Evolutionary conservation across 2,329 filamentous ascomycete genomes (phyloP).

Genomic region (Xylaria sp.): DNA sequence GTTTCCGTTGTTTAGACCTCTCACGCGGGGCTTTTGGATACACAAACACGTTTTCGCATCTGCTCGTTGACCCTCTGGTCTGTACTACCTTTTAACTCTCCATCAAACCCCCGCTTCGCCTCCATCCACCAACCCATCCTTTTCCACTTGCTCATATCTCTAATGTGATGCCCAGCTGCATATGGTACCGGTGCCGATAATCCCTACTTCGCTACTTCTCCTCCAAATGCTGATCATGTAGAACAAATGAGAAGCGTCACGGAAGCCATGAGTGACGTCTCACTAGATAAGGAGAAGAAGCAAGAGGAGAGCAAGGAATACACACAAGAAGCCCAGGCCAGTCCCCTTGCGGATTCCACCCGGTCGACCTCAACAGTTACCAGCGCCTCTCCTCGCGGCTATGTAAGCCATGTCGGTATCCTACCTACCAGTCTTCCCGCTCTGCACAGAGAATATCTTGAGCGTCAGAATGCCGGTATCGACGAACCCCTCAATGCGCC

Average conservation of each 20-base stretch:
- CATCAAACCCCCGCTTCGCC: background rate
- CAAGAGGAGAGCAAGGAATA: constrained; percentile 35
- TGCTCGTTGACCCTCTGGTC: background rate
- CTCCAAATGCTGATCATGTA: constrained; percentile 61
- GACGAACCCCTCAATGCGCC: constrained; percentile 58
- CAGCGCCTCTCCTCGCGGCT: constrained; percentile 62
- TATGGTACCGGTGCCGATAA: constrained; percentile 55
- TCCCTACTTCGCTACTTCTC: constrained; percentile 56
- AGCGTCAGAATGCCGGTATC: constrained; percentile 69
- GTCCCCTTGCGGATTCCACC: constrained; percentile 65
- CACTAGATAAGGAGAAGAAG: constrained; percentile 36
- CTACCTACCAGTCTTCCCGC: constrained; percentile 90
- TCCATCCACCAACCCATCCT: background rate
- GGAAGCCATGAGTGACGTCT: constrained; percentile 58
- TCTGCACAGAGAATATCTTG: constrained; percentile 92
- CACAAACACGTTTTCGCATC: constrained; percentile 14
- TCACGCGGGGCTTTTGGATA: constrained; percentile 8
- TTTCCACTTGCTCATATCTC: background rate
- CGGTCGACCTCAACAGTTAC: constrained; percentile 64
- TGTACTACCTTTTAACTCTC: background rate
- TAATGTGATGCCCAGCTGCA: constrained; percentile 57
- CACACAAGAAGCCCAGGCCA: constrained; percentile 53
- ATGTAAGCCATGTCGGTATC: constrained; percentile 88
- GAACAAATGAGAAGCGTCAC: constrained; percentile 67
- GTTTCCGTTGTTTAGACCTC: constrained; percentile 12